A percentile compares a stretch with the other conserved stretches of the same genome.
Evolutionary conservation across 441 rosid genomes (phyloP).

Genomic region (Pelargonium myrrhifolium): DNA sequence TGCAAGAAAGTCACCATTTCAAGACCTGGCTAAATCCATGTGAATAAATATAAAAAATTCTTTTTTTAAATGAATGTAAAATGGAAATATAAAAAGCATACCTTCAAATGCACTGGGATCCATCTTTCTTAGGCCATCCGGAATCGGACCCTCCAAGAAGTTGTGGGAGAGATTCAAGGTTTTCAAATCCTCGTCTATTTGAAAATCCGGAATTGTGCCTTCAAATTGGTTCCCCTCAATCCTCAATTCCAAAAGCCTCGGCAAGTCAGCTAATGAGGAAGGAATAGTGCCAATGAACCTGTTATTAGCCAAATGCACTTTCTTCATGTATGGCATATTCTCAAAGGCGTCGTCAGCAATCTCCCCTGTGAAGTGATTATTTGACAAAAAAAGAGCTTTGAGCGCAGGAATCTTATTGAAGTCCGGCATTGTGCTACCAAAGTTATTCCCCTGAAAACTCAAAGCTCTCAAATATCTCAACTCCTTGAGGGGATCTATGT

Average conservation of each 20-base stretch:
- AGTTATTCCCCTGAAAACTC: slow-evolving; percentile 67
- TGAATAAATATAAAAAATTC: too few species aligned
- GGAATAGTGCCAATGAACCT: slow-evolving; percentile 51
- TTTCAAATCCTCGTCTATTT: slow-evolving; percentile 26
- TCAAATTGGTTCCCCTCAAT: slow-evolving; percentile 57
- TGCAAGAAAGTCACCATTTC: too few species aligned
- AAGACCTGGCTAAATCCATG: too few species aligned
- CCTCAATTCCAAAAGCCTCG: slow-evolving; percentile 51
- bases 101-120: slow-evolving; percentile 54
- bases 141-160: slow-evolving; percentile 71
- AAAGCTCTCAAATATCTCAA: slow-evolving; percentile 47
- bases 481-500: slow-evolving; percentile 37
- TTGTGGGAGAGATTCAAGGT: slow-evolving; percentile 53
- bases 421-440: slow-evolving; percentile 54
- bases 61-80: too few species aligned
- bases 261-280: slow-evolving; percentile 42
- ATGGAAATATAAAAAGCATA: too few species aligned
- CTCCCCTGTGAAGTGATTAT: slow-evolving; percentile 55
- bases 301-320: slow-evolving; percentile 57
- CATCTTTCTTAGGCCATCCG: slow-evolving; percentile 47
- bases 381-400: slow-evolving; percentile 60
- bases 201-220: slow-evolving; percentile 60
- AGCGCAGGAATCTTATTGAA: slow-evolving; percentile 40
- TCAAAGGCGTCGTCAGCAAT: slow-evolving; percentile 54
- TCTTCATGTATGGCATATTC: slow-evolving; percentile 64